Percentiles rank a stretch among this genome's conserved stretches.
These are phyloP conservation scores for Corniculantispora saksenae DNA, from an alignment of 2,329 filamentous ascomycete genomes.

Conservation along the genomic window DNA sequence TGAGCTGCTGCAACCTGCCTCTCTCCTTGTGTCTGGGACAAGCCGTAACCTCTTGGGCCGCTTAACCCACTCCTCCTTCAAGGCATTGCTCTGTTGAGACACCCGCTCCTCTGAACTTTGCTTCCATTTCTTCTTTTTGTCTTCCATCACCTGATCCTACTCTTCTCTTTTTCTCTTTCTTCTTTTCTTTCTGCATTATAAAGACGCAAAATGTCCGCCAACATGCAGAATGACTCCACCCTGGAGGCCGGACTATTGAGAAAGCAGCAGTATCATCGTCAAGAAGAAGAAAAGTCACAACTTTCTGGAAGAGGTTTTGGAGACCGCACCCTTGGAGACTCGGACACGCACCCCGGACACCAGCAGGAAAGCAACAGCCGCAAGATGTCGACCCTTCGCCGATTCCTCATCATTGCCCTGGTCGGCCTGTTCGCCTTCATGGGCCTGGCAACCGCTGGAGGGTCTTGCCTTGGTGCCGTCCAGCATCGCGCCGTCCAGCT, in stretches of 20 bases:
- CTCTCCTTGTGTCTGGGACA: not conserved
- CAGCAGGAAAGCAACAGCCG: not conserved
- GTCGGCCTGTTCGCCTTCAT: constrained; percentile 45
- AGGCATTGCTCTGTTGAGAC: constrained; percentile 1
- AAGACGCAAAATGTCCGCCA: constrained; percentile 11
- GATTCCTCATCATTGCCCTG: constrained; percentile 24
- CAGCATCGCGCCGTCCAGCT: constrained; percentile 3
- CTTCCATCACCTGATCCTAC: not conserved
- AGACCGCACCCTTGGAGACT: constrained; percentile 8
- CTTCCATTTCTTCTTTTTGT: not conserved
- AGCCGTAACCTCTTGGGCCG: constrained; percentile 5
- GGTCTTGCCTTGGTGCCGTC: constrained; percentile 4
- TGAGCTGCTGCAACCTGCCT: not conserved
- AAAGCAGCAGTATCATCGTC: constrained; percentile 12
- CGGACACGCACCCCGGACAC: constrained; percentile 4
- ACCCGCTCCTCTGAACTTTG: not conserved
- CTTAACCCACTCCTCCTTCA: not conserved
- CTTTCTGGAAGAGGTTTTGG: constrained; percentile 11
- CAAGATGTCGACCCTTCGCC: constrained; percentile 14
- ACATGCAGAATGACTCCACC: constrained; percentile 12
- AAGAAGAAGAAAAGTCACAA: constrained; percentile 18
- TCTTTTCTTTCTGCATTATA: constrained; percentile 5
- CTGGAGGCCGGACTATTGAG: constrained; percentile 17
- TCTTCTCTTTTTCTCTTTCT: not conserved
- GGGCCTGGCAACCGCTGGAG: constrained; percentile 9